A percentile compares a stretch with the other conserved stretches of the same genome.
phyloP scores from a whole-genome alignment of 2,329 filamentous ascomycete genomes.

The Xylariaceae sp. region DNA sequence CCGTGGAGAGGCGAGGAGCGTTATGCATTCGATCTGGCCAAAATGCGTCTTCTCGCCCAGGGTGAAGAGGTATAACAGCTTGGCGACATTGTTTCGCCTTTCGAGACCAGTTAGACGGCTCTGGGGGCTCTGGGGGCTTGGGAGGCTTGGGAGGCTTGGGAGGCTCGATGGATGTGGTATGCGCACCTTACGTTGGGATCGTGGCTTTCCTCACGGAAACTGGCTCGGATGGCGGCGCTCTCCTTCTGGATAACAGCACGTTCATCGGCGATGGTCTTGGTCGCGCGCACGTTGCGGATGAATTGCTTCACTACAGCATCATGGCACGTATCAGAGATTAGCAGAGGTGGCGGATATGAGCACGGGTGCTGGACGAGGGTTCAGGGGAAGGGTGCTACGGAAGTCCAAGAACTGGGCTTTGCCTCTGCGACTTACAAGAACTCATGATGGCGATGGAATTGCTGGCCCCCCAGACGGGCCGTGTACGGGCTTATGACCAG shows the following conservation, averaged over 20 bases:
- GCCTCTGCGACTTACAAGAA: conserved; percentile 26
- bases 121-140: neutral
- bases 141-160: neutral
- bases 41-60: conserved; percentile 97
- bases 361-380: neutral
- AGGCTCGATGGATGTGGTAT: neutral
- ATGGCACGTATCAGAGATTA: conserved; percentile 7
- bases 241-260: conserved; percentile 98
- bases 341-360: neutral
- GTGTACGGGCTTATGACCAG: conserved; percentile 26
- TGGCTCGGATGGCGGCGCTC: conserved; percentile 93
- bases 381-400: neutral
- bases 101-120: conserved; percentile 9
- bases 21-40: conserved; percentile 98
- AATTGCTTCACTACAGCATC: conserved; percentile 83
- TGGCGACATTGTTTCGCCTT: conserved; percentile 98
- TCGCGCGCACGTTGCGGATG: conserved; percentile 96
- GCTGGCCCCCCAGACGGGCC: conserved; percentile 27
- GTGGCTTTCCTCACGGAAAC: conserved; percentile 93
- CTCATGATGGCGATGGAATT: conserved; percentile 26
- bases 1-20: conserved; percentile 89
- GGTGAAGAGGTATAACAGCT: conserved; percentile 96
- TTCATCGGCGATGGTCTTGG: conserved; percentile 98
- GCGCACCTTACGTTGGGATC: conserved; percentile 81
- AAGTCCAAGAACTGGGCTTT: neutral